These are phyloP conservation scores for Mrakia hoshinonis DNA, from an alignment of 768 basidiomycete species.

Conservation along the genomic window DNA sequence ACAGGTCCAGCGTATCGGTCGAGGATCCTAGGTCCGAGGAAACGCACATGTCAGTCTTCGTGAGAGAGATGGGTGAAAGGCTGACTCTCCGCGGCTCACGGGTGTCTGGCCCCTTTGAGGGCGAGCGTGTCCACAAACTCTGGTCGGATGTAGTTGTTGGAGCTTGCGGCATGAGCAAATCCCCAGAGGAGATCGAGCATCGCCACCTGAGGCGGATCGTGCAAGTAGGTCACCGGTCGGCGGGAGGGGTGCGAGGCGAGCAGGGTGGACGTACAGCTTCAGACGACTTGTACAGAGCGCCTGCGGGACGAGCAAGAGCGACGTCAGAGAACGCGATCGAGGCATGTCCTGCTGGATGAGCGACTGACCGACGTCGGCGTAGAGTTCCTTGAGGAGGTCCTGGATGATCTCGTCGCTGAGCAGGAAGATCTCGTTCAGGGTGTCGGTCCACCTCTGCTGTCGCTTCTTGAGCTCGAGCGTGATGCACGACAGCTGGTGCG, in stretches of 20 bases:
- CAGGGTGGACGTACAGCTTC: conserved; percentile 62
- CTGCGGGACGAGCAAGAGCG: conserved; percentile 22
- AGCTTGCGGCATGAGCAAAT: conserved; percentile 71
- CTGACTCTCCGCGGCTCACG: conserved; percentile 37
- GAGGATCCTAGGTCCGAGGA: conserved; percentile 1
- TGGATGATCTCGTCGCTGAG: conserved; percentile 82
- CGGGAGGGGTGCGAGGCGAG: background rate
- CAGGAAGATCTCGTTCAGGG: conserved; percentile 77
- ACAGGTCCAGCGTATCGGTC: conserved; percentile 47
- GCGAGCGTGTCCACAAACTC: conserved; percentile 76
- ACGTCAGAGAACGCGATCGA: background rate
- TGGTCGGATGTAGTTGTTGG: conserved; percentile 66
- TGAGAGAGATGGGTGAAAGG: background rate
- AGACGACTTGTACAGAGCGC: conserved; percentile 67
- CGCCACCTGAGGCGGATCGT: conserved; percentile 52
- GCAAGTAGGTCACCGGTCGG: background rate
- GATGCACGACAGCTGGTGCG: conserved; percentile 3
- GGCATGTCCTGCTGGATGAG: background rate
- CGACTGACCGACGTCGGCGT: conserved; percentile 59
- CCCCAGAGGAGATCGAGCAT: conserved; percentile 83
- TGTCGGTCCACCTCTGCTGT: conserved; percentile 64
- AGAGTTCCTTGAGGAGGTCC: conserved; percentile 61
- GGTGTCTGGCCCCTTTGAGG: conserved; percentile 80
- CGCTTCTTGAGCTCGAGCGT: conserved; percentile 29
- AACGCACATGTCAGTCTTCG: background rate